Evolutionary conservation across 768 basidiomycete species (phyloP).

Genomic region (Leucogyrophana mollusca): DNA sequence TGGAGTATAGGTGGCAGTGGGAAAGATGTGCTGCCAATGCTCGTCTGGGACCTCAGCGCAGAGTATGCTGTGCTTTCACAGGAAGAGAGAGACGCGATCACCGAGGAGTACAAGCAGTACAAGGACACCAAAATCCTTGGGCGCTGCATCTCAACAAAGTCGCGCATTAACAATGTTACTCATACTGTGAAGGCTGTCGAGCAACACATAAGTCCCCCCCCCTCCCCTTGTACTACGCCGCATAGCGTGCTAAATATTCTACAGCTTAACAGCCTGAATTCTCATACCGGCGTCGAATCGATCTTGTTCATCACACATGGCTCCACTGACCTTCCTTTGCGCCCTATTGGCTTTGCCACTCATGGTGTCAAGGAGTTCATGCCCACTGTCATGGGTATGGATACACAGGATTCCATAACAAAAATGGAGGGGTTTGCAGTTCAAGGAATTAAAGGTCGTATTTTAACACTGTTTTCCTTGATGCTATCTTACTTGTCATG

Average conservation of each 20-base stretch:
- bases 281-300: neutral
- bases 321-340: conserved; percentile 2
- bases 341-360: conserved; percentile 4
- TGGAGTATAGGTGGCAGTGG: neutral
- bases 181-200: conserved; percentile 5
- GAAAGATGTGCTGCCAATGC: neutral
- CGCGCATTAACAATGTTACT: conserved; percentile 4
- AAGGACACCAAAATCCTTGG: neutral
- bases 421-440: conserved; percentile 4
- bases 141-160: neutral
- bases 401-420: neutral
- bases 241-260: no score
- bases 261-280: conserved; percentile 2
- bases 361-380: conserved; percentile 4
- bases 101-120: neutral
- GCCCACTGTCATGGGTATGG: conserved; percentile 3
- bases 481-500: neutral
- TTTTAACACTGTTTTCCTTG: neutral
- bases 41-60: neutral
- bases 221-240: neutral
- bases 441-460: neutral
- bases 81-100: neutral
- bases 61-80: neutral
- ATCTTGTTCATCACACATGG: neutral
- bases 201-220: neutral